Evolutionary conservation across 1,139 yeast genomes (phyloP), one percentile per base, ranked within the genome.

Genomic region (Nadsonia starkeyi-henricii): DNA sequence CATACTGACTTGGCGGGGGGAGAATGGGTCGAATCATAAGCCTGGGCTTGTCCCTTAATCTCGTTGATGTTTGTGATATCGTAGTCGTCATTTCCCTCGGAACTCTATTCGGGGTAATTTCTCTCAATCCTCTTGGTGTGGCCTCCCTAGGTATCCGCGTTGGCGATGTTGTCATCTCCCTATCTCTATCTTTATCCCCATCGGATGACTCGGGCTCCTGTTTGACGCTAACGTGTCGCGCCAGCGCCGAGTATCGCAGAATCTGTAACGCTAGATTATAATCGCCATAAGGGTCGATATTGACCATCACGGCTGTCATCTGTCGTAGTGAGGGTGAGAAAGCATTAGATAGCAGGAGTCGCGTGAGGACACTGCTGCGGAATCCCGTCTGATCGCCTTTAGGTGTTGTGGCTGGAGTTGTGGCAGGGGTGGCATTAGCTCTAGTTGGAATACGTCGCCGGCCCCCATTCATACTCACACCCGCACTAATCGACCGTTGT

Each of bases 251-350:
- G 48, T 70, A 70, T 47, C 70, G 55, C 47, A 72, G 58, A 20
- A 72, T 68, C 53, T 70, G 74, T n/a, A 77, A 62, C 42, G 78
- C 75, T 9, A 79, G 74, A 15, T 81, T 79, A 26, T 78, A 77
- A 48, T 64, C 66, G 21, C 82, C 83, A 54, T 73, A 75, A 0
- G 85, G 84, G 57, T 82, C 88, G 48, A 81, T 66, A 45, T 81
- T 82, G 41, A 81, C 74, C 26, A 81, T 56, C 42, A 65, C 54
- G 1, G 54, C 56, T 2, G 63, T 54, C 41, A 55, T 54, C 45
- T 60, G 50, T 63, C 65, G 50, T 44, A 66, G 60, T 20, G 57
- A 53, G 43, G 62, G 59, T 26, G 66, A 67, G 45, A 70, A 68
- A 45, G 70, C 67, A 54, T 74, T 76, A 39, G 73, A 64, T 42